Conservation (phyloP, 2,329 filamentous ascomycete genomes). For the Clonostachys chloroleuca region DNA sequence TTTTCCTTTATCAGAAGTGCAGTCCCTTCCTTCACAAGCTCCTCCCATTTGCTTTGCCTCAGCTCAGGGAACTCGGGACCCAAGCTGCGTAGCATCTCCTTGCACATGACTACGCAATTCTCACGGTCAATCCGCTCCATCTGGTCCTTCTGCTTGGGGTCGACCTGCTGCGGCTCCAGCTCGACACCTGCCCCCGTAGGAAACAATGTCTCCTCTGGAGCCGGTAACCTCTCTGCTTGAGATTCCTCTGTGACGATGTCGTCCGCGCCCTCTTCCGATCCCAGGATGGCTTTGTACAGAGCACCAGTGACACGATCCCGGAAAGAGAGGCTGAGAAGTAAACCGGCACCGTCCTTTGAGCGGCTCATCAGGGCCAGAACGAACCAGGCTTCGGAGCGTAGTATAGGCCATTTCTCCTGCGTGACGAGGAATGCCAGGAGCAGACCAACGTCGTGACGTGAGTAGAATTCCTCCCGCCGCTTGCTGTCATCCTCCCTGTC, state of each 20-base stretch:
- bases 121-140: constrained; percentile 52
- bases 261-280: constrained; percentile 9
- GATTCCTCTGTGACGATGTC: constrained; percentile 4
- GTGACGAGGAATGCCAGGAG: constrained; percentile 47
- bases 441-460: constrained; percentile 32
- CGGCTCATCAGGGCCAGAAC: constrained; percentile 57
- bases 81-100: constrained; percentile 44
- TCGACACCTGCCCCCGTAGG: constrained; percentile 13
- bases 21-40: constrained; percentile 45
- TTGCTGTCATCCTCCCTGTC: constrained; percentile 10
- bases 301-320: constrained; percentile 31
- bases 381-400: constrained; percentile 59
- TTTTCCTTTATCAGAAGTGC: constrained; percentile 28
- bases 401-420: constrained; percentile 53
- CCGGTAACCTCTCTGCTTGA: not conserved
- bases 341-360: constrained; percentile 39
- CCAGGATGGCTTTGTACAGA: constrained; percentile 44
- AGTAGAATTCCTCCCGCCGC: constrained; percentile 35
- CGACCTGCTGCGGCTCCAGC: constrained; percentile 41
- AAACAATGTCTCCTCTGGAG: constrained; percentile 14
- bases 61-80: constrained; percentile 31
- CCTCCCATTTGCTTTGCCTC: constrained; percentile 35
- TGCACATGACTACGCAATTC: constrained; percentile 55
- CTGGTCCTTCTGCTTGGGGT: constrained; percentile 33
- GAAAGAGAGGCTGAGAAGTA: constrained; percentile 37